phyloP scores from a whole-genome alignment of 495 filamentous ascomycete species.

The Pseudevernia furfuracea region DNA sequence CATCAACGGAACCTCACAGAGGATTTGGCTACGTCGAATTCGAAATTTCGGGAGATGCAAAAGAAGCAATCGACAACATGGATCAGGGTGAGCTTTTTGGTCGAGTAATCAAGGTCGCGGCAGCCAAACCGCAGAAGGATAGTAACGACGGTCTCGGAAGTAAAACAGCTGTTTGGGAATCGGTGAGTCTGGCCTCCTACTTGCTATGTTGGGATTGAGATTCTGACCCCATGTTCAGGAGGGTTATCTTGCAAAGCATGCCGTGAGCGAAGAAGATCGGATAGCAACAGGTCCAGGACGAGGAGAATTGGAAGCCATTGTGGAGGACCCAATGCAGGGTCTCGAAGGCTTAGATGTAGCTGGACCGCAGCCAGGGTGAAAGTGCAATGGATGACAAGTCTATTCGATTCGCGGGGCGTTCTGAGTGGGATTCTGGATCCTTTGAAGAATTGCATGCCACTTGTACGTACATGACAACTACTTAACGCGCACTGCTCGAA shows the following conservation, averaged over 20 bases:
- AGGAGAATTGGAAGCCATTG: slow-evolving; percentile 41
- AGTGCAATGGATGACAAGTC: background rate
- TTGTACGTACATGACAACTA: slow-evolving; percentile 11
- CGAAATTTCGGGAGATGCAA: slow-evolving; percentile 75
- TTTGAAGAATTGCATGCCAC: background rate
- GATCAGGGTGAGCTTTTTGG: slow-evolving; percentile 95
- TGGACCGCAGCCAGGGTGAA: slow-evolving; percentile 74
- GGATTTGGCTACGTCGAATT: slow-evolving; percentile 98
- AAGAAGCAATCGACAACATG: slow-evolving; percentile 98
- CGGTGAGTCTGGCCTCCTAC: slow-evolving; percentile 50
- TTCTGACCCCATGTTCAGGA: slow-evolving; percentile 50
- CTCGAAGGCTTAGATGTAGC: slow-evolving; percentile 89
- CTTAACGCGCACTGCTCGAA: slow-evolving; percentile 2
- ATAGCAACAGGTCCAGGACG: slow-evolving; percentile 53
- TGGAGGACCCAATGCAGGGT: slow-evolving; percentile 90
- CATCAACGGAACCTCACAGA: slow-evolving; percentile 65
- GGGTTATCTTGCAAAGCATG: slow-evolving; percentile 84
- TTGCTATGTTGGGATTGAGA: background rate
- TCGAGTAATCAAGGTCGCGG: slow-evolving; percentile 80
- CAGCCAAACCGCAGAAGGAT: slow-evolving; percentile 89
- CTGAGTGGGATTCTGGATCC: background rate
- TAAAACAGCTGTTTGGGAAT: slow-evolving; percentile 97
- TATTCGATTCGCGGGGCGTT: background rate
- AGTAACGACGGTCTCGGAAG: slow-evolving; percentile 76
- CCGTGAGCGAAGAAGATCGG: slow-evolving; percentile 79